Conservation (phyloP, 163 green algal species). For the Dunaliella salina region DNA sequence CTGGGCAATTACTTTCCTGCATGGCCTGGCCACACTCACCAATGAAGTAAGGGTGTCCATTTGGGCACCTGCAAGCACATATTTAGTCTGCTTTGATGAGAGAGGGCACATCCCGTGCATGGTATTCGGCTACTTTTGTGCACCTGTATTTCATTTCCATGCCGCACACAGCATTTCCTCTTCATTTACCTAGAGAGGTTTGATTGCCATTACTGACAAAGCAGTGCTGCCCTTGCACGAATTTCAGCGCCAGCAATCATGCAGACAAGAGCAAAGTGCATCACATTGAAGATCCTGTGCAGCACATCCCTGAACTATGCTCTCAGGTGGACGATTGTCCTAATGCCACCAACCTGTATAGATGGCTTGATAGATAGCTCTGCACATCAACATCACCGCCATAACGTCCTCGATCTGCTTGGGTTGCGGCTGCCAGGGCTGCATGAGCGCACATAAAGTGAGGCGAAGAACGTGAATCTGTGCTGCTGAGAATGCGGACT, state of each 20-base stretch:
- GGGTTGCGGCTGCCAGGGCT: background rate
- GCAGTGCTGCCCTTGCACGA: background rate
- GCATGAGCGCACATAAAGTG: background rate
- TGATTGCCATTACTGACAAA: too few relatives aligned
- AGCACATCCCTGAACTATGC: background rate
- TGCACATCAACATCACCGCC: background rate
- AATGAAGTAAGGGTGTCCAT: conserved; percentile 69
- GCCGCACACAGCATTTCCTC: background rate
- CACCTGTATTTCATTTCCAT: background rate
- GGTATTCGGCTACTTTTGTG: background rate
- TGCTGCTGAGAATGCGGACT: background rate
- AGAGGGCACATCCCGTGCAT: background rate
- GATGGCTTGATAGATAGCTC: conserved; percentile 3
- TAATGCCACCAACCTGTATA: background rate
- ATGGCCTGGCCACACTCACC: conserved; percentile 62
- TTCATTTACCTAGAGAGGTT: too few relatives aligned
- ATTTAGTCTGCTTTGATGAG: background rate
- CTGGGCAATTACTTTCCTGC: conserved; percentile 40
- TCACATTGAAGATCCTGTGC: background rate
- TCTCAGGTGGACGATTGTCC: background rate
- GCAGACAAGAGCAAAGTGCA: background rate
- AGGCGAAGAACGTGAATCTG: background rate
- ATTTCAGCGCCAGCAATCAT: too few relatives aligned
- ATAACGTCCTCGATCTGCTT: background rate
- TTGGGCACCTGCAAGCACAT: conserved; percentile 44